Base-by-base conservation (phyloP, 768 basidiomycete genomes). In the Suillus subluteus region DNA sequence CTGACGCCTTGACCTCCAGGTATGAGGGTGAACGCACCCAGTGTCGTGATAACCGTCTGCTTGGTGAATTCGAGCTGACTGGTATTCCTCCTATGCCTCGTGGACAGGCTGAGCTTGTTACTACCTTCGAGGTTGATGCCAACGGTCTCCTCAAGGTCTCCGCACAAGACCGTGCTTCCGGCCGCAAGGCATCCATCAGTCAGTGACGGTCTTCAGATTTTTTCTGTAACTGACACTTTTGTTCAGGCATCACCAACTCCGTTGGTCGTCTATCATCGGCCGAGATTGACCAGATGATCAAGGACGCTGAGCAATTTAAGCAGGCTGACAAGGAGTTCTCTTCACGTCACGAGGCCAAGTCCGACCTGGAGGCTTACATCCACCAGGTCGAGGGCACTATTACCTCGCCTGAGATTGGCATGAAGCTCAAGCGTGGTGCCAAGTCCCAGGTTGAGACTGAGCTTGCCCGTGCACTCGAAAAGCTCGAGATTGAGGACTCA, bases 221-320 rank as follows among this genome's bases (percentile, higher is more conserved):
- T 38, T 67, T 68, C 21, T 37, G 70, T 50, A 69, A n/a, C 48
- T 55, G 35, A 70, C 30, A 35, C 67, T 26, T 66, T 46, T 66
- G 61, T 70, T 8, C 69, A 94, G 91, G 91, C 82, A 97, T 98
- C 81, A 96, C 95, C 82, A 99, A 98, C 88, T 99, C 96, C 66
- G 98, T 99, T 76, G 98, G 98, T 71, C 96, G 98, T 82, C 89
- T 99, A 73, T 98, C 97, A 58, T 88, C 91, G 63, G 94, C 91
- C 72, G 98, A 99, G 87, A 99, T 99, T 70, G 96, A 98, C 76
- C 96, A 99, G 83, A 99, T 99, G 98, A 98, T 99, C 86, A 96
- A 96, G 86, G 97, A 99, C 76, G 95, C 98, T 63, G 97, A 99
- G 81, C 94, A 96, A 80, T 98, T 88, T 88, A 96, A 96, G 86